Evolutionary conservation across 2,329 filamentous ascomycete genomes (phyloP).

Genomic region (Triangularia setosa): DNA sequence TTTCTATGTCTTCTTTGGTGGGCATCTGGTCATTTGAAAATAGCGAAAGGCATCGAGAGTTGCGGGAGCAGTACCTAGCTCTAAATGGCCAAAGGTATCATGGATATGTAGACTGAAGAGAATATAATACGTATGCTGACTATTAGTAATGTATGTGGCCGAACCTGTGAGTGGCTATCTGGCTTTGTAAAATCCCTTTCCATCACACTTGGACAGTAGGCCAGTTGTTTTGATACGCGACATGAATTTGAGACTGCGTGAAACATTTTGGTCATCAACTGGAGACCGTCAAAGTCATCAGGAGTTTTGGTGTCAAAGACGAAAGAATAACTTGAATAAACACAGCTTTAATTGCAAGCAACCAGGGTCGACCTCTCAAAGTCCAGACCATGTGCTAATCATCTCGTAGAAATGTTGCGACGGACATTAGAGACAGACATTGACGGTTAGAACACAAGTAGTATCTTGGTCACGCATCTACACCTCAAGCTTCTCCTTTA

Average conservation of each 20-base stretch:
- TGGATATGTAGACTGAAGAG: background rate
- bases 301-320: background rate
- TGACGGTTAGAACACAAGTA: too few relatives aligned
- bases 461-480: background rate
- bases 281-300: background rate
- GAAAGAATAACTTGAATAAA: slow-evolving; percentile 17
- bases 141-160: background rate
- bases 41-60: background rate
- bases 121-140: background rate
- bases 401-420: slow-evolving; percentile 25
- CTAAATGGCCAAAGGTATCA: background rate
- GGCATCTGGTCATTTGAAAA: background rate
- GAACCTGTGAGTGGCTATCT: background rate
- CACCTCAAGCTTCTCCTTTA: background rate
- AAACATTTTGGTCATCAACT: background rate
- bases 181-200: background rate
- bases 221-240: background rate
- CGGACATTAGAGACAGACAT: too few relatives aligned
- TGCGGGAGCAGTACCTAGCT: background rate
- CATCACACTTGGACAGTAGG: background rate
- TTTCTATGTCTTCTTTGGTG: background rate
- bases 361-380: too few relatives aligned
- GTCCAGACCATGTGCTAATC: too few relatives aligned
- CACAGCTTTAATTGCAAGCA: background rate
- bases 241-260: background rate